phyloP scores from a whole-genome alignment of 169 alveolate species.

The Babesia ovata region DNA sequence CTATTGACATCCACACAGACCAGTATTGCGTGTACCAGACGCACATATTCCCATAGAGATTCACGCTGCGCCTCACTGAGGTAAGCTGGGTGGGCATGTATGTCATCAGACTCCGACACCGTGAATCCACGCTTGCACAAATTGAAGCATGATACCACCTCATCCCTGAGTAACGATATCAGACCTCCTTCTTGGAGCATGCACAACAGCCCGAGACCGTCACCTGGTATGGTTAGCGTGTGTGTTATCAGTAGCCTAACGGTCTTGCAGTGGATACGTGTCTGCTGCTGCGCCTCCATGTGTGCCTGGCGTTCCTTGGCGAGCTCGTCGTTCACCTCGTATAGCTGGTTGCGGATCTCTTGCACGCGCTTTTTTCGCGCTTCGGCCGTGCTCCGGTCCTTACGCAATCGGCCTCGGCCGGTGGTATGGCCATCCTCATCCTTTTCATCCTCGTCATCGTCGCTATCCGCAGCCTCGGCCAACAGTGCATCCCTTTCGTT shows the following conservation, averaged over 20 bases:
- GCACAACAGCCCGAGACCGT: slow-evolving; percentile 29
- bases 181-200: slow-evolving; percentile 51
- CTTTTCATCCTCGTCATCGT: slow-evolving; percentile 16
- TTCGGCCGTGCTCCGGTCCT: slow-evolving; percentile 17
- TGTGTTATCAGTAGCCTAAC: slow-evolving; percentile 49
- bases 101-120: slow-evolving; percentile 16
- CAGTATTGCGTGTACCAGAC: slow-evolving; percentile 48
- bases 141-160: slow-evolving; percentile 32
- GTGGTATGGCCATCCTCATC: background rate
- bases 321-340: slow-evolving; percentile 42
- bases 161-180: slow-evolving; percentile 36
- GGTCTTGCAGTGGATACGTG: slow-evolving; percentile 50
- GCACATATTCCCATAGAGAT: slow-evolving; percentile 58
- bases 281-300: slow-evolving; percentile 40
- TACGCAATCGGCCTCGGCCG: slow-evolving; percentile 22
- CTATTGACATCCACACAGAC: slow-evolving; percentile 28
- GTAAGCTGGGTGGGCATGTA: slow-evolving; percentile 39
- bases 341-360: slow-evolving; percentile 35
- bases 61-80: slow-evolving; percentile 46
- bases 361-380: slow-evolving; percentile 50
- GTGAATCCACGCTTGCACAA: slow-evolving; percentile 34
- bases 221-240: slow-evolving; percentile 38
- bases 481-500: slow-evolving; percentile 54
- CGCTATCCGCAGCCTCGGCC: slow-evolving; percentile 24
- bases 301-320: slow-evolving; percentile 24